Evolutionary conservation across 192 early-diverging fungal genomes (phyloP), one percentile per base, ranked within the genome.

Genomic region (Entomortierella lignicola): DNA sequence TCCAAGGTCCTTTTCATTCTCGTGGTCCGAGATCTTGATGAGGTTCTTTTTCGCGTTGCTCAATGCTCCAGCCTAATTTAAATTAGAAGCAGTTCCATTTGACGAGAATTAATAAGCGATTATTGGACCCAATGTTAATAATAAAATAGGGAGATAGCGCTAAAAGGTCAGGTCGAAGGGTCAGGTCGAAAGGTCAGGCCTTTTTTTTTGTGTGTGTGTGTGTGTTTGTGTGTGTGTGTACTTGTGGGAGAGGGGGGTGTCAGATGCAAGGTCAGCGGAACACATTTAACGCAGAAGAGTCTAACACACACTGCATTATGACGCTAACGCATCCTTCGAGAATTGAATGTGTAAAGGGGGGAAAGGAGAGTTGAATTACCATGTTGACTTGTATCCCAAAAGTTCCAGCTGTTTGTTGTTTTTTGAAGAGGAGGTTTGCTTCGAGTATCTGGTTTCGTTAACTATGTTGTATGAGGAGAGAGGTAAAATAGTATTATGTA

Each of bases 1-100:
- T 77, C 98, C 98, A 85, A 95, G 94, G 32, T 88, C 87, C 44
- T 86, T 88, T 81, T 99, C 98, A 47, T 83, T 84, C 57, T 97
- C 96, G 52, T 83, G 81, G 82, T 99, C 97, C 62, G 92, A 88
- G 58, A 99, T 96, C 70, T 87, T 91, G 63, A 89, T 90, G 73
- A 97, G 81, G 57, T 89, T 87, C 63, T 91, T 92, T 69, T 93
- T 84, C 53, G 97, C 95, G 79, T 94, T 92, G 71, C 94, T 93
- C 64, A 97, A 82, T 80, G 95, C 96, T 77, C 97, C 97, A 71
- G 94, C 94, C 94, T 95, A 85, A 34, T 21, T 12, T 42, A 42
- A 42, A 42, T 42, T 6, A 42, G 39, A 42, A 42, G 39, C n/a
- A n/a, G n/a, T n/a, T n/a, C n/a, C n/a, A 26, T 12, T 27, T 12